These are phyloP conservation scores for Trichoderma endophyticum DNA, from an alignment of 2,329 filamentous ascomycete genomes.

Conservation along the genomic window DNA sequence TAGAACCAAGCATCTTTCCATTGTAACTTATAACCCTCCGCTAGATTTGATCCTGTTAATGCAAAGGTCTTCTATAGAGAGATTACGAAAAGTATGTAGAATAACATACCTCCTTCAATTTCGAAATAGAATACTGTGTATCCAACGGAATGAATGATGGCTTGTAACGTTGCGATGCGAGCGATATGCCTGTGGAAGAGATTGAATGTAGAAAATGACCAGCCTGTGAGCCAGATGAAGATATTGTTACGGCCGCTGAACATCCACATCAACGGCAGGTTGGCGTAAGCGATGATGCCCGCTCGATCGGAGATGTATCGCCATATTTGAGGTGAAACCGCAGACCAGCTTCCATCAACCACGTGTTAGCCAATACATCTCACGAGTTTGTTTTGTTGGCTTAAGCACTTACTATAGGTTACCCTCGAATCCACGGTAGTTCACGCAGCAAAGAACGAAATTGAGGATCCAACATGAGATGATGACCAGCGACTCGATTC, in stretches of 20 bases:
- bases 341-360: neutral
- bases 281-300: neutral
- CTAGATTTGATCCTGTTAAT: conserved; percentile 2
- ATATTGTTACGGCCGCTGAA: conserved; percentile 39
- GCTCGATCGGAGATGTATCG: neutral
- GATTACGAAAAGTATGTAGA: neutral
- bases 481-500: neutral
- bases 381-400: neutral
- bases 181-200: conserved; percentile 62
- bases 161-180: conserved; percentile 54
- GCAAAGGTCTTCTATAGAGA: neutral
- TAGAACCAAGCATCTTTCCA: neutral
- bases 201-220: conserved; percentile 61
- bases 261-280: conserved; percentile 3
- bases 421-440: neutral
- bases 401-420: neutral
- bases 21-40: neutral
- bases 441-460: conserved; percentile 2
- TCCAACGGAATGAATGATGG: conserved; percentile 46
- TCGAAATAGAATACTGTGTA: conserved; percentile 22
- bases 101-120: neutral
- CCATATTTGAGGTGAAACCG: neutral
- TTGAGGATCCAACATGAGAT: neutral
- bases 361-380: neutral
- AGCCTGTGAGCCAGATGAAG: conserved; percentile 59